A percentile compares a stretch with the other conserved stretches of the same genome.
Evolutionary conservation across 2,329 filamentous ascomycete genomes (phyloP).

Genomic region (Beauveria brongniartii): DNA sequence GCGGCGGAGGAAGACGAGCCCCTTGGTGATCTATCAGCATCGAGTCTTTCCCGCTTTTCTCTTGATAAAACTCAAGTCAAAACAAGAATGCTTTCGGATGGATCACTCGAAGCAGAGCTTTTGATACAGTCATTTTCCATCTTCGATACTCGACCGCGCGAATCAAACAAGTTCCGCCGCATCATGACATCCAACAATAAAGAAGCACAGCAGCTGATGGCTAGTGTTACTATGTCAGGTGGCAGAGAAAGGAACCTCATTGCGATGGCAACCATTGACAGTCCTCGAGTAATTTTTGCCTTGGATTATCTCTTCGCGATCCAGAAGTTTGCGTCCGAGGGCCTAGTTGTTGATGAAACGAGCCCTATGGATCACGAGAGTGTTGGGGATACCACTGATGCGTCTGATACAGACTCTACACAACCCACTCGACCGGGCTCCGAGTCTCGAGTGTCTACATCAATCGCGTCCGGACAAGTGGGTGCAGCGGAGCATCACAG

Average conservation of each 20-base stretch:
- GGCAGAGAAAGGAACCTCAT: conserved; percentile 76
- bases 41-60: conserved; percentile 88
- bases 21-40: conserved; percentile 66
- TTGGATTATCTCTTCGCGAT: conserved; percentile 92
- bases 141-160: conserved; percentile 77
- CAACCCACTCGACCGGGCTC: conserved; percentile 35
- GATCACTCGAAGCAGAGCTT: conserved; percentile 84
- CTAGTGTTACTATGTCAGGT: conserved; percentile 85
- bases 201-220: conserved; percentile 96
- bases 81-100: conserved; percentile 85
- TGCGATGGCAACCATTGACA: conserved; percentile 88
- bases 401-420: conserved; percentile 52
- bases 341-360: conserved; percentile 54
- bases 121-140: conserved; percentile 93
- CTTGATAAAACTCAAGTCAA: conserved; percentile 89
- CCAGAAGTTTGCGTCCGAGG: conserved; percentile 70
- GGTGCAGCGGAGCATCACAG: neutral
- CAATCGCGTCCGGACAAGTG: conserved; percentile 17
- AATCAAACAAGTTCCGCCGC: conserved; percentile 92
- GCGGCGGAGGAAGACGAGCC: conserved; percentile 62
- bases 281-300: conserved; percentile 88
- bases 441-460: conserved; percentile 24
- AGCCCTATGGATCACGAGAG: conserved; percentile 42
- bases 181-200: conserved; percentile 98
- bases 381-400: conserved; percentile 47